Percentiles rank a stretch among this genome's conserved stretches.
Conservation (phyloP, 2,329 filamentous ascomycete species). For the Cucurbitaria berberidis region DNA sequence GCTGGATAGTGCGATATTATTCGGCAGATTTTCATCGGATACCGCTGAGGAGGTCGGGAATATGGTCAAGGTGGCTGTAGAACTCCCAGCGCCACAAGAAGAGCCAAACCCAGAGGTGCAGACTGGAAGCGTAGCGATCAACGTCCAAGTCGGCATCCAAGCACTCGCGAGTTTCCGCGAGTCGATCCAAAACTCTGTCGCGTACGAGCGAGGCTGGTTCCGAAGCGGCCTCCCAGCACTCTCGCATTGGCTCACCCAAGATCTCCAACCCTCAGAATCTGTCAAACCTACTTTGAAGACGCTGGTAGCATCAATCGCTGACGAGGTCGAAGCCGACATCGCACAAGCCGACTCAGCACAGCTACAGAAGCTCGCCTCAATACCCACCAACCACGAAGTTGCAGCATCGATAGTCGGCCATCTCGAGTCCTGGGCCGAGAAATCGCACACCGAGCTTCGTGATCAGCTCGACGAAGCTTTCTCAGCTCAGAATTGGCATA, state of each 20-base stretch:
- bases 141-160: constrained; percentile 66
- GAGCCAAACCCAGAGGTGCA: constrained; percentile 36
- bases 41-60: constrained; percentile 48
- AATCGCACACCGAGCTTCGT: constrained; percentile 82
- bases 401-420: constrained; percentile 61
- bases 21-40: constrained; percentile 48
- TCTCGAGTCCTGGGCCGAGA: constrained; percentile 76
- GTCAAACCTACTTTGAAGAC: constrained; percentile 71
- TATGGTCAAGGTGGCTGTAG: constrained; percentile 63
- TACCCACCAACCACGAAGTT: constrained; percentile 52
- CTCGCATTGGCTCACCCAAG: constrained; percentile 65
- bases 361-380: constrained; percentile 40
- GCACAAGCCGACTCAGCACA: constrained; percentile 56
- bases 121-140: constrained; percentile 56
- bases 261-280: constrained; percentile 42
- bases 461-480: constrained; percentile 81
- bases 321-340: constrained; percentile 60
- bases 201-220: constrained; percentile 77
- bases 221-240: constrained; percentile 71
- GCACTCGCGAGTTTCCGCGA: constrained; percentile 72
- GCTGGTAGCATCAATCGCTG: constrained; percentile 71
- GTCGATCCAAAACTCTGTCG: constrained; percentile 70
- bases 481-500: constrained; percentile 75
- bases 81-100: constrained; percentile 57
- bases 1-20: constrained; percentile 68